phyloP scores from a whole-genome alignment of 768 basidiomycete genomes.

The Leccinum uliginosum region DNA sequence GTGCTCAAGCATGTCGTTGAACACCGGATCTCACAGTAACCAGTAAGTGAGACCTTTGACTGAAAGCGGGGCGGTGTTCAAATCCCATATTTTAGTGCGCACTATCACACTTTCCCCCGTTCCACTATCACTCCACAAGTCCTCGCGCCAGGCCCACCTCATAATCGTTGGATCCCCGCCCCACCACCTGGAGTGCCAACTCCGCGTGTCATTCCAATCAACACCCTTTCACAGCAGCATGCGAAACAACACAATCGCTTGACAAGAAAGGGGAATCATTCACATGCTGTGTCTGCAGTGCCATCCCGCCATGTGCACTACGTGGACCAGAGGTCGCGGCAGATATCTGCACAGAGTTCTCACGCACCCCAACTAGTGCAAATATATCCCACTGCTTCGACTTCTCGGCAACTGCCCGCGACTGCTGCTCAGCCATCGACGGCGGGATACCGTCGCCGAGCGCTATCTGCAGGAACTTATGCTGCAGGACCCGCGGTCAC shows the following conservation, averaged over 20 bases:
- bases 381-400: slow-evolving; percentile 1
- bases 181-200: slow-evolving; percentile 5
- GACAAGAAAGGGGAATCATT: slow-evolving; percentile 1
- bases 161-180: background rate
- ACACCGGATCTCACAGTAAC: slow-evolving; percentile 9
- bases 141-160: background rate
- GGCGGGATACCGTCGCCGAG: slow-evolving; percentile 18
- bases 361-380: background rate
- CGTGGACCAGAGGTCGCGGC: slow-evolving; percentile 13
- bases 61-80: slow-evolving; percentile 10
- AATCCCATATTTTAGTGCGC: slow-evolving; percentile 11
- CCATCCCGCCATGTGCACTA: slow-evolving; percentile 27
- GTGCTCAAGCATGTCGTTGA: slow-evolving; percentile 7
- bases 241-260: background rate
- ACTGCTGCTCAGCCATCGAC: slow-evolving; percentile 5
- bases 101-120: slow-evolving; percentile 29
- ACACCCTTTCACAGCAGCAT: slow-evolving; percentile 6
- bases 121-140: slow-evolving; percentile 4
- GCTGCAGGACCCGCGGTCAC: background rate
- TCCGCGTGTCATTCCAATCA: slow-evolving; percentile 1
- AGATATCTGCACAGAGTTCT: slow-evolving; percentile 5
- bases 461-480: slow-evolving; percentile 18
- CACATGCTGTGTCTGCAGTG: slow-evolving; percentile 12
- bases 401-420: background rate
- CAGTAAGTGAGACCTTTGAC: slow-evolving; percentile 22